These are phyloP conservation scores for Taiozyma sp. DNA, from an alignment of 1,139 yeast species.

Conservation along the genomic window DNA sequence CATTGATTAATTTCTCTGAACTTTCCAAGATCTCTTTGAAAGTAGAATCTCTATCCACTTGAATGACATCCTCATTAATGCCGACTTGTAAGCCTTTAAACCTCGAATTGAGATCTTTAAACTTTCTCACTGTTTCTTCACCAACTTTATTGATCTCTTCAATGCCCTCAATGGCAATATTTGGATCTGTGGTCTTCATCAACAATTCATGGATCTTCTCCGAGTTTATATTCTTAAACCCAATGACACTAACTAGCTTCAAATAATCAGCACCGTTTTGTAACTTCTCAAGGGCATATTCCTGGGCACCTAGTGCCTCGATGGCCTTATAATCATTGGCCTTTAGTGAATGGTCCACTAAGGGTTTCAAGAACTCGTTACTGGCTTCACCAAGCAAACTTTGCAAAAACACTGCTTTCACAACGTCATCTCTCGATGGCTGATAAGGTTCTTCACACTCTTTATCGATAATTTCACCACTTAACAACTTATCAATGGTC, in stretches of 20 bases:
- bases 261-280: not conserved
- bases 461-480: slow-evolving; percentile 22
- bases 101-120: not conserved
- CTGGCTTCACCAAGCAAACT: slow-evolving; percentile 5
- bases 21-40: slow-evolving; percentile 1
- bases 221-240: not conserved
- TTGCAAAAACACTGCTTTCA: slow-evolving; percentile 4
- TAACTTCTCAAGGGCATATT: not conserved
- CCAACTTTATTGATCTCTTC: slow-evolving; percentile 2
- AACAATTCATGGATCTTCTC: not conserved
- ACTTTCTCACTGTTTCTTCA: not conserved
- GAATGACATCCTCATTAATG: not conserved
- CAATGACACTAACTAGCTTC: not conserved
- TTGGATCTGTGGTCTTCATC: not conserved
- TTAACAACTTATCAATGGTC: slow-evolving; percentile 15
- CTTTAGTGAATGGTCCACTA: not conserved
- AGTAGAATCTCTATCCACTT: slow-evolving; percentile 1
- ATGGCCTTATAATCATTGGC: not conserved
- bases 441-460: slow-evolving; percentile 14
- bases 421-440: slow-evolving; percentile 5
- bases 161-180: not conserved
- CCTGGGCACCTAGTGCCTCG: not conserved
- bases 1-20: slow-evolving; percentile 4
- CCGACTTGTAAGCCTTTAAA: not conserved
- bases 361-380: not conserved